These are phyloP conservation scores for Antrodiella citrinella DNA, from an alignment of 768 basidiomycete species.

Conservation along the genomic window DNA sequence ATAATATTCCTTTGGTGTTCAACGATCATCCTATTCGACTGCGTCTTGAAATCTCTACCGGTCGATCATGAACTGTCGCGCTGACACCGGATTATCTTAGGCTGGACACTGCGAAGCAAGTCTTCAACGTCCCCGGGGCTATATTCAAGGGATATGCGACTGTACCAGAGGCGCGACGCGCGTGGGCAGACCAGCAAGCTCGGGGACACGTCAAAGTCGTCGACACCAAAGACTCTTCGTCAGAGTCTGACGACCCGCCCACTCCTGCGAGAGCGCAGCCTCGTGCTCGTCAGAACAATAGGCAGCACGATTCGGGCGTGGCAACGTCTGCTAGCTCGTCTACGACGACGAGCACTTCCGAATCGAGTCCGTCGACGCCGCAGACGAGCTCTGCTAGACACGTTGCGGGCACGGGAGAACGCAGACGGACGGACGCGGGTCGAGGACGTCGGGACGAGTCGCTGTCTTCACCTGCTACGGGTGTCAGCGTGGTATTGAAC, in stretches of 20 bases:
- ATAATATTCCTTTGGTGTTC: too few relatives aligned
- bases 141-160: constrained; percentile 1
- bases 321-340: background rate
- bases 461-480: background rate
- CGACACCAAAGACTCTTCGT: background rate
- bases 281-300: background rate
- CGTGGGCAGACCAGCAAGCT: background rate
- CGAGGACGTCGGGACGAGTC: too few relatives aligned
- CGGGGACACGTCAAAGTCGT: background rate
- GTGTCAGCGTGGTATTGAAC: background rate
- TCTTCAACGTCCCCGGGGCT: background rate
- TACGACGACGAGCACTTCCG: background rate
- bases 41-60: too few relatives aligned
- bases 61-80: too few relatives aligned
- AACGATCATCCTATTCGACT: too few relatives aligned
- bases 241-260: background rate
- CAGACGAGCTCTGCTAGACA: background rate
- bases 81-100: too few relatives aligned
- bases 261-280: background rate
- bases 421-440: too few relatives aligned
- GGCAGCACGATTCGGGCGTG: background rate
- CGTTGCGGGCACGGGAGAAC: too few relatives aligned
- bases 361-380: background rate
- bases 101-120: background rate
- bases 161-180: background rate